phyloP scores from a whole-genome alignment of 805 yeast genomes.

The Saturnispora halmiae region DNA sequence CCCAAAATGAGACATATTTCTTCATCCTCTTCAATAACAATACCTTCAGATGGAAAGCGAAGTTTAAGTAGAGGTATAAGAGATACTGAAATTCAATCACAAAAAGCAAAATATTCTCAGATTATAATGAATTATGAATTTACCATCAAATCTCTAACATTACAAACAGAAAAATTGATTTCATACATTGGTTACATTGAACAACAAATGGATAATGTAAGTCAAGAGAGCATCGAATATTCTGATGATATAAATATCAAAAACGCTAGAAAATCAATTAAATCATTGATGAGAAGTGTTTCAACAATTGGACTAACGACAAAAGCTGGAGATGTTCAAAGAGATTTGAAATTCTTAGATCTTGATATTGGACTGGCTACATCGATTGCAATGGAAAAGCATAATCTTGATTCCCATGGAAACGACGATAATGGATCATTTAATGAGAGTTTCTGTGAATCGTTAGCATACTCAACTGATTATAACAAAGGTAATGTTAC shows the following conservation, averaged over 20 bases:
- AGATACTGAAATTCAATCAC: constrained; percentile 21
- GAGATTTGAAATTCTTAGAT: constrained; percentile 6
- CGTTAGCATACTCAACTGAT: constrained; percentile 16
- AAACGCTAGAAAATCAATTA: constrained; percentile 37
- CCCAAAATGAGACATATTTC: constrained; percentile 11
- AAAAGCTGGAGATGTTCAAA: constrained; percentile 14
- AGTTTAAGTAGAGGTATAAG: constrained; percentile 21
- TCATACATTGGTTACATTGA: constrained; percentile 50
- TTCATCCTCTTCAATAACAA: not conserved
- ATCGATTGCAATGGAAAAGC: not conserved
- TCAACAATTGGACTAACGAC: constrained; percentile 21
- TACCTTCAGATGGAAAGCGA: constrained; percentile 8
- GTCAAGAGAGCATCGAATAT: constrained; percentile 29
- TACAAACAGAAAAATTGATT: constrained; percentile 47
- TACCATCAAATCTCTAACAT: constrained; percentile 43
- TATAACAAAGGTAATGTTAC: constrained; percentile 21
- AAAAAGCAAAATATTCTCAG: constrained; percentile 29
- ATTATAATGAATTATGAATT: constrained; percentile 44
- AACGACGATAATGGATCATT: constrained; percentile 2
- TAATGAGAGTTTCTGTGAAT: constrained; percentile 9
- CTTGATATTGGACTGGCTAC: not conserved
- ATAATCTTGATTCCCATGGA: too few relatives aligned
- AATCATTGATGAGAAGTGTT: constrained; percentile 26
- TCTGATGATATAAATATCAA: constrained; percentile 46
- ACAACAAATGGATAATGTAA: constrained; percentile 34